Base-by-base conservation (phyloP, 495 filamentous ascomycete genomes). In the Aspergillus kassunensis region DNA sequence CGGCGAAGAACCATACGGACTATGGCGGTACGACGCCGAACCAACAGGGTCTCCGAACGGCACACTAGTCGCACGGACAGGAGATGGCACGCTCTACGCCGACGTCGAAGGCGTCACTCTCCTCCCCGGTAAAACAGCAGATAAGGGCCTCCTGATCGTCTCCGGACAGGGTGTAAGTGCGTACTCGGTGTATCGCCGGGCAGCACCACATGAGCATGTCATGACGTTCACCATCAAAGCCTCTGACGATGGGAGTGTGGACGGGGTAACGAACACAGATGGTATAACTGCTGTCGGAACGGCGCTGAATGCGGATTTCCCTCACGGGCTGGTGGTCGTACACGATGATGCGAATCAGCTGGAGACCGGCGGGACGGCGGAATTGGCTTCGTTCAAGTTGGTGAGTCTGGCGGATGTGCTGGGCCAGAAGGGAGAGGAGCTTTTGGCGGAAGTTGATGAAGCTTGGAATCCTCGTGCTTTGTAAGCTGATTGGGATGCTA, bases 271-370 rank as follows among this genome's bases (percentile, higher is more conserved):
- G 12, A 49, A 49, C 30, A 49, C 46, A 1, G 46, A 49, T 39
- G 46, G 46, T 4, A 35, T 49, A 9, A 13, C 46, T 25, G 46
- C 19, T 13, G 34, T 49, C 2, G 20, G 19, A 13, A 49, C 19
- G 1, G 34, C 18, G 24, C 25, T 49, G 20, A 49, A 49, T 30
- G 46, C 9, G 1, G 46, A 49, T n/a, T 49, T 49, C 18, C 46
- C 46, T 6, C 21, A 30, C n/a, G 46, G 35, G 6, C 29, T 50
- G 47, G 3, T 50, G 2, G 47, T 41, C 0, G 24, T 33, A 9
- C 47, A 50, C 23, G 47, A 50, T 42, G 47, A 50, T 41, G 47
- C 35, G n/a, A 42, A 50, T 31, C 47, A 42, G 27, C 15, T 50
- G 25, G 23, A n/a, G 9, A 13, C 3, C 1, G 47, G 47, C 6